phyloP scores from a whole-genome alignment of 768 basidiomycete genomes.

The Macrolepiota dolichaula region DNA sequence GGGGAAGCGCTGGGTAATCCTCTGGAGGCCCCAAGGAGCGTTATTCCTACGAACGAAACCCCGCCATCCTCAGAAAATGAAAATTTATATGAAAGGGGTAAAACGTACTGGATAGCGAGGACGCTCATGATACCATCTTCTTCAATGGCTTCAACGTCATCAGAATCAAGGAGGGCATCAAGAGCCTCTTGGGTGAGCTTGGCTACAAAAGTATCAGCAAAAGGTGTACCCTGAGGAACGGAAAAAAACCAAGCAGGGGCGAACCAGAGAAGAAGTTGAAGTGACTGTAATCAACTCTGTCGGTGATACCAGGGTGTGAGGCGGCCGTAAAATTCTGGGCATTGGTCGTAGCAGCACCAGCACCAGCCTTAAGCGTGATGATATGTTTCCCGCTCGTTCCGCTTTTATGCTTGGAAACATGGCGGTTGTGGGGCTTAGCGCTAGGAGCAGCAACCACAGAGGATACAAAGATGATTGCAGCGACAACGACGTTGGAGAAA shows the following conservation, averaged over 20 bases:
- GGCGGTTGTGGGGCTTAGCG: neutral
- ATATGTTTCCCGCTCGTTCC: neutral
- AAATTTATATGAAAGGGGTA: neutral
- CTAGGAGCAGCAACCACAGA: neutral
- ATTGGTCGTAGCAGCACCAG: neutral
- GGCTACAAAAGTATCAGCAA: neutral
- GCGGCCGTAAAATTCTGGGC: neutral
- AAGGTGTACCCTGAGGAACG: neutral
- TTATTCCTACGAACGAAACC: conserved; percentile 20
- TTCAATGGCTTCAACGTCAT: conserved; percentile 20
- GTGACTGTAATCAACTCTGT: neutral
- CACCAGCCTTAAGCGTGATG: neutral
- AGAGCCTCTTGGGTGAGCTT: conserved; percentile 1
- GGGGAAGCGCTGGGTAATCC: conserved; percentile 19
- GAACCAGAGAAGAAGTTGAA: neutral
- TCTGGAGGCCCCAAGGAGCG: conserved; percentile 30
- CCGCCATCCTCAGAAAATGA: neutral
- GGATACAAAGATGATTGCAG: neutral
- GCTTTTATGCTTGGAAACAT: neutral
- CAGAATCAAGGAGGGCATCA: conserved; percentile 17
- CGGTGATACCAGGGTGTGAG: neutral
- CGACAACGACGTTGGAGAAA: neutral
- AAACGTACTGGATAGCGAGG: conserved; percentile 19
- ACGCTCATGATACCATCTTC: conserved; percentile 25
- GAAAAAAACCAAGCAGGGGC: neutral